Percentiles rank a stretch among this genome's conserved stretches.
Conservation (phyloP, 1,284 basidiomycete species). For the Cutaneotrichosporon dermatis region DNA sequence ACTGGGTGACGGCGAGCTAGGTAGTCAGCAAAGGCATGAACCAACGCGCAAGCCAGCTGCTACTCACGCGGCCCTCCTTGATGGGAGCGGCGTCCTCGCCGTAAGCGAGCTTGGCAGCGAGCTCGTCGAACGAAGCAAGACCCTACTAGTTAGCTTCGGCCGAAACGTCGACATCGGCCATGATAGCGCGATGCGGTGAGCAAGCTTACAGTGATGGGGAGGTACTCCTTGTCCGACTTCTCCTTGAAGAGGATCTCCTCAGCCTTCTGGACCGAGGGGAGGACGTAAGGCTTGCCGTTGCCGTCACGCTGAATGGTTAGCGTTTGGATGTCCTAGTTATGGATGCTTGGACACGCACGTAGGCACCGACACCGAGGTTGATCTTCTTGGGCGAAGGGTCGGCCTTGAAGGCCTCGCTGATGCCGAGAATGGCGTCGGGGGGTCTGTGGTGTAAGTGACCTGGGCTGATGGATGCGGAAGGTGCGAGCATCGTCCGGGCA, state of each 20-base stretch:
- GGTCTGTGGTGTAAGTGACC: constrained; percentile 7
- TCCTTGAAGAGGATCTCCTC: constrained; percentile 58
- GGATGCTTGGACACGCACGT: constrained; percentile 11
- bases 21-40: neutral
- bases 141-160: constrained; percentile 42
- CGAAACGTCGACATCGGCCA: neutral
- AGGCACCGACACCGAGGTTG: constrained; percentile 83
- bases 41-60: neutral
- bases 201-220: constrained; percentile 70
- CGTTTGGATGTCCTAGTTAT: no score
- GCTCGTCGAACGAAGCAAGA: constrained; percentile 76
- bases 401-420: constrained; percentile 59
- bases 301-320: constrained; percentile 66
- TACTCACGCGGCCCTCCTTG: constrained; percentile 66
- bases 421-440: constrained; percentile 29
- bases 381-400: constrained; percentile 89
- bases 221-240: constrained; percentile 91
- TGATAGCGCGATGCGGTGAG: no score
- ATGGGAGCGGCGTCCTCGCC: constrained; percentile 76
- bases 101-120: constrained; percentile 86
- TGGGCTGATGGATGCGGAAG: no score
- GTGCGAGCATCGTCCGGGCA: neutral
- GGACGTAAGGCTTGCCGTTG: constrained; percentile 90
- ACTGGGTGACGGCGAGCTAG: constrained; percentile 85
- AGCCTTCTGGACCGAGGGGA: constrained; percentile 81